These are phyloP conservation scores for Camellia granthamiana DNA, from an alignment of 148 eudicot genomes.

Conservation along the genomic window DNA sequence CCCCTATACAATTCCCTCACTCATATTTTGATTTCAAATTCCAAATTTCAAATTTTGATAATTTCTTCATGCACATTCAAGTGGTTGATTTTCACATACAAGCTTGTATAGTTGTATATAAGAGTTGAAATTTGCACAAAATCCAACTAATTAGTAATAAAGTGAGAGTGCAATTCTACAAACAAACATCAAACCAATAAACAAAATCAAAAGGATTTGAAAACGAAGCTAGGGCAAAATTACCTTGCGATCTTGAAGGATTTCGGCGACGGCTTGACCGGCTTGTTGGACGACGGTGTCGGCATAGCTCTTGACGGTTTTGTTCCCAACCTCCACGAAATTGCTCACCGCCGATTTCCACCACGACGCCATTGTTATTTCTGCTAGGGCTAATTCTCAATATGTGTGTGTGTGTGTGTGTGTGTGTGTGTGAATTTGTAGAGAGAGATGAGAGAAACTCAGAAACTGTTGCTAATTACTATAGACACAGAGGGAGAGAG, in stretches of 20 bases:
- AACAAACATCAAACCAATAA: neutral
- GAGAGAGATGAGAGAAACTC: neutral
- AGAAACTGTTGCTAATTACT: neutral
- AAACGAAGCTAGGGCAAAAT: slow-evolving; percentile 8
- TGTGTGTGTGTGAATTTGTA: neutral
- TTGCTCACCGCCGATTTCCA: slow-evolving; percentile 71
- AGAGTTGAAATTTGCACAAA: neutral
- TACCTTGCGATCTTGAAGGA: slow-evolving; percentile 81
- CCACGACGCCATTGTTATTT: slow-evolving; percentile 76
- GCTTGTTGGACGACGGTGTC: slow-evolving; percentile 91
- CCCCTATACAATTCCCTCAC: too few species aligned
- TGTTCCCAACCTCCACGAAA: slow-evolving; percentile 92
- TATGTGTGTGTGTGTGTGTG: neutral
- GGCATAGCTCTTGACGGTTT: slow-evolving; percentile 76
- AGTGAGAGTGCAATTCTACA: neutral
- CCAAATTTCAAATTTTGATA: too few species aligned
- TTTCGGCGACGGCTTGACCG: slow-evolving; percentile 85
- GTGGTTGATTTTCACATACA: too few species aligned
- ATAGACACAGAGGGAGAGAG: neutral
- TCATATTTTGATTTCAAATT: too few species aligned
- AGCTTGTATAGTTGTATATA: neutral
- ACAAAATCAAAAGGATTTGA: neutral
- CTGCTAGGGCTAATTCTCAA: neutral
- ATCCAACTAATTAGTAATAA: neutral
- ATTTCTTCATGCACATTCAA: too few species aligned